Evolutionary conservation across 768 basidiomycete genomes (phyloP).

Genomic region (Boletus barrowsii): DNA sequence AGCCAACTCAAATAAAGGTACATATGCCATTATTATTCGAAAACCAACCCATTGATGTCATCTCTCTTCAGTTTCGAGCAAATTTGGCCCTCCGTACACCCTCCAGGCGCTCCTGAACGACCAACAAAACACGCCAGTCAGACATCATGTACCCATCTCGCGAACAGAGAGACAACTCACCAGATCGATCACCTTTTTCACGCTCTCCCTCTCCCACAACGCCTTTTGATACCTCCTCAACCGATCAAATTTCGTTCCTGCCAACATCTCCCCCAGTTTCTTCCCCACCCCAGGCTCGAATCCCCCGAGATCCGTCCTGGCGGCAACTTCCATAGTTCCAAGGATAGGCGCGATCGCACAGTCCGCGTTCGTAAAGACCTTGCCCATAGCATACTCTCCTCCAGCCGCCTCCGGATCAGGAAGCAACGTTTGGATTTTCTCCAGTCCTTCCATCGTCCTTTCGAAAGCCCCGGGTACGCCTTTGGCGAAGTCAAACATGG

Average conservation of each 20-base stretch:
- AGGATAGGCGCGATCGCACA: slow-evolving; percentile 56
- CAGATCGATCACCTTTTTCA: slow-evolving; percentile 7
- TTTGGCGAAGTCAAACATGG: slow-evolving; percentile 32
- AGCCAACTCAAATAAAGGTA: too few relatives aligned
- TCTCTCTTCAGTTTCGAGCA: too few relatives aligned
- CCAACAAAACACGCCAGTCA: neutral
- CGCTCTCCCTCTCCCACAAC: slow-evolving; percentile 39
- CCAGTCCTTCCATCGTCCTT: neutral
- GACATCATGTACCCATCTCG: neutral
- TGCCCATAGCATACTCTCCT: slow-evolving; percentile 36
- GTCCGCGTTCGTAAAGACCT: slow-evolving; percentile 58
- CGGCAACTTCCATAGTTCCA: slow-evolving; percentile 39
- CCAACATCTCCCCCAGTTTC: slow-evolving; percentile 40
- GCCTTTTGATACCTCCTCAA: slow-evolving; percentile 47
- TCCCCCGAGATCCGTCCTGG: slow-evolving; percentile 48
- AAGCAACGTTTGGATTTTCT: slow-evolving; percentile 7
- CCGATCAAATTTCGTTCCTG: slow-evolving; percentile 42
- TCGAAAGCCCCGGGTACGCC: slow-evolving; percentile 1
- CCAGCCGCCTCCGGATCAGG: slow-evolving; percentile 38
- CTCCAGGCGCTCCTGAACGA: slow-evolving; percentile 5
- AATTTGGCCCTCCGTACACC: neutral
- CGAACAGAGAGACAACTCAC: neutral
- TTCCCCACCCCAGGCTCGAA: slow-evolving; percentile 37
- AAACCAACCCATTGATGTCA: too few relatives aligned
- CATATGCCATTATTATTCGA: too few relatives aligned